Evolutionary conservation across 805 yeast genomes (phyloP), one percentile per base, ranked within the genome.

Genomic region (Candida ficus): DNA sequence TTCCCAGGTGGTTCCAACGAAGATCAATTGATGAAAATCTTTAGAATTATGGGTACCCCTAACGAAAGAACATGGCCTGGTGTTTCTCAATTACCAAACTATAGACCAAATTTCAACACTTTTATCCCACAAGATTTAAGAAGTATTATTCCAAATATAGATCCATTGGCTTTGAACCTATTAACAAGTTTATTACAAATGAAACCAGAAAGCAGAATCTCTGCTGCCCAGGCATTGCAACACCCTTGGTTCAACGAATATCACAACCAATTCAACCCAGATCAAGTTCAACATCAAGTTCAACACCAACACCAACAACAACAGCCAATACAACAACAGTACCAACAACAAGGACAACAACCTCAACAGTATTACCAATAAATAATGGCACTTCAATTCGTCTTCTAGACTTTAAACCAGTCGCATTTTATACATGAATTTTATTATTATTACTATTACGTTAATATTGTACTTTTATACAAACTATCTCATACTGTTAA

Each of bases 11-110:
- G 91, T 11, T 87, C 95, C 30, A 95, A 91, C 62, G 97, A 93
- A 41, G 99, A 93, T 64, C 98, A 93, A 63, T 73, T 93, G 53
- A 76, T 83, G 62, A 86, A 87, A 59, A 93, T 93, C 38, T 93
- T 93, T 68, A 78, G 95, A 59, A 70, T 90, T 20, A 80, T 93
- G 84, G 99, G 99, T 18, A 93, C 99, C 2, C 99, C 99, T 30
- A 87, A 83, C 56, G 99, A 93, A 62, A 71, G 83, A 46, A 82
- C 95, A 21, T 93, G 99, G 99, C 97, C 99, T 1, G 96, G 95
- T n/a, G 83, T 93, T 32, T 81, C 95, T 12, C 80, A 78, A 44
- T 75, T 85, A 53, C 95, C 98, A 29, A 91, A 93, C 62, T 93
- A 82, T 64, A 79, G 85, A 62, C 72, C 79, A 39, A 84, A 83